Evolutionary conservation across 371 early-diverging fungal species (phyloP).

Genomic region (Rhizopus stolonifer): DNA sequence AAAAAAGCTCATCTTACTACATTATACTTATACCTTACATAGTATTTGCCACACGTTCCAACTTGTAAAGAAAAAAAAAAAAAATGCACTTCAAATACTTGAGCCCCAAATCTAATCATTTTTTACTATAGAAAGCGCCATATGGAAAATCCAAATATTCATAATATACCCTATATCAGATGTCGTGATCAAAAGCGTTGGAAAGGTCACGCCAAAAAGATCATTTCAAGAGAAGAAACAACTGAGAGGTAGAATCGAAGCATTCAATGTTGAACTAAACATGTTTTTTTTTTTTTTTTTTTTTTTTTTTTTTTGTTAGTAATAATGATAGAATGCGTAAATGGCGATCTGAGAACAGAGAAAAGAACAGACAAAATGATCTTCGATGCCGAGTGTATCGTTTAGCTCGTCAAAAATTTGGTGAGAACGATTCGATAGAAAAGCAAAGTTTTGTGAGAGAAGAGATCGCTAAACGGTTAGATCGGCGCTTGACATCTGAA

Average conservation of each 20-base stretch:
- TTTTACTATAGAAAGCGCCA: constrained; percentile 29
- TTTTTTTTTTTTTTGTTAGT: too few relatives aligned
- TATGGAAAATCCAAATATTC: constrained; percentile 39
- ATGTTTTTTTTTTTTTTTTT: too few relatives aligned
- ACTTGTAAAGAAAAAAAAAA: constrained; percentile 34
- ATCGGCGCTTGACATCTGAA: constrained; percentile 29
- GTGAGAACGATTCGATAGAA: constrained; percentile 54
- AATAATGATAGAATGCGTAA: constrained; percentile 53
- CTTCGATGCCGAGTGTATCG: constrained; percentile 71
- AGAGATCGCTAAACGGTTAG: constrained; percentile 55
- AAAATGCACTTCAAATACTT: too few relatives aligned
- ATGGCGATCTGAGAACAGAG: constrained; percentile 64
- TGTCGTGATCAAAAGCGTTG: constrained; percentile 57
- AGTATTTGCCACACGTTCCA: constrained; percentile 54
- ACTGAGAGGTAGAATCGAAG: constrained; percentile 53
- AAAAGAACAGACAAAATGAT: constrained; percentile 68
- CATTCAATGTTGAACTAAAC: too few relatives aligned
- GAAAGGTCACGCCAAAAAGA: constrained; percentile 58
- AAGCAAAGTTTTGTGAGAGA: constrained; percentile 64
- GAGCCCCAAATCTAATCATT: neutral
- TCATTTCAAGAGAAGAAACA: constrained; percentile 51
- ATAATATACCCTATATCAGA: constrained; percentile 53
- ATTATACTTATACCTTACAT: too few relatives aligned
- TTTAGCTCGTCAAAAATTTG: constrained; percentile 63
- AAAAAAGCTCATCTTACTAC: too few relatives aligned